Conservation (phyloP, 208 protist species). For the Wallacemonas sp. region DNA sequence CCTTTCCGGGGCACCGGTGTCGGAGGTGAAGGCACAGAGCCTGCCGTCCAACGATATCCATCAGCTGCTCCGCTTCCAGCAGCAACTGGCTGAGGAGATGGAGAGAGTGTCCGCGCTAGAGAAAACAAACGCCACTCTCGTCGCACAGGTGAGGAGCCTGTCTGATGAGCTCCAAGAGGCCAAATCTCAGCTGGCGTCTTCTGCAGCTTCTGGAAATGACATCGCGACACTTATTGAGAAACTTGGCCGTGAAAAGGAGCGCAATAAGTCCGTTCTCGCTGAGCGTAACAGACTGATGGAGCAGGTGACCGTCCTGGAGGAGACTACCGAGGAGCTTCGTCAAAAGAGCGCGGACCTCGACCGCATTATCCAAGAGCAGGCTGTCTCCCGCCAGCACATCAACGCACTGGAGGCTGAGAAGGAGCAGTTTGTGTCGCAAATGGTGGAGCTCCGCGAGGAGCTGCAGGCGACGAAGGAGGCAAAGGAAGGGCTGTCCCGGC, state of each 20-base stretch:
- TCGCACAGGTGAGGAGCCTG: constrained; percentile 14
- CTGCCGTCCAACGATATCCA: constrained; percentile 6
- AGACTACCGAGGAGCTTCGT: constrained; percentile 36
- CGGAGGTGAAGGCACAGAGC: background rate
- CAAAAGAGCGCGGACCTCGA: background rate
- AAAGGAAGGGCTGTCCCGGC: constrained; percentile 14
- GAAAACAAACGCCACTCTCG: constrained; percentile 27
- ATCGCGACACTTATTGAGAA: constrained; percentile 52
- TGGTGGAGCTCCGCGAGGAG: constrained; percentile 10
- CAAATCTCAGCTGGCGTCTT: constrained; percentile 13
- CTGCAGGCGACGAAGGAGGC: constrained; percentile 16
- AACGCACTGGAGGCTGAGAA: constrained; percentile 31
- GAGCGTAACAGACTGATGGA: constrained; percentile 34
- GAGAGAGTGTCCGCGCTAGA: constrained; percentile 26
- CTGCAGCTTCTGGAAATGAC: constrained; percentile 22
- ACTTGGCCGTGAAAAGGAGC: constrained; percentile 52
- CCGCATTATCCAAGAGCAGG: constrained; percentile 13
- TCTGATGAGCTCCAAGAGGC: constrained; percentile 25
- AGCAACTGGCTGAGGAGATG: constrained; percentile 69
- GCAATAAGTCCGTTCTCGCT: constrained; percentile 21
- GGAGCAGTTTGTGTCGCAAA: constrained; percentile 6
- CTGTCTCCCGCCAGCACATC: constrained; percentile 35
- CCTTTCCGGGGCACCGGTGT: too few relatives aligned
- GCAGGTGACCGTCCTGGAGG: constrained; percentile 39
- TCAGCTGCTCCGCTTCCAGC: constrained; percentile 68